Evolutionary conservation across 371 early-diverging fungal species (phyloP).

Genomic region (Encephalitozoon intestinalis): DNA sequence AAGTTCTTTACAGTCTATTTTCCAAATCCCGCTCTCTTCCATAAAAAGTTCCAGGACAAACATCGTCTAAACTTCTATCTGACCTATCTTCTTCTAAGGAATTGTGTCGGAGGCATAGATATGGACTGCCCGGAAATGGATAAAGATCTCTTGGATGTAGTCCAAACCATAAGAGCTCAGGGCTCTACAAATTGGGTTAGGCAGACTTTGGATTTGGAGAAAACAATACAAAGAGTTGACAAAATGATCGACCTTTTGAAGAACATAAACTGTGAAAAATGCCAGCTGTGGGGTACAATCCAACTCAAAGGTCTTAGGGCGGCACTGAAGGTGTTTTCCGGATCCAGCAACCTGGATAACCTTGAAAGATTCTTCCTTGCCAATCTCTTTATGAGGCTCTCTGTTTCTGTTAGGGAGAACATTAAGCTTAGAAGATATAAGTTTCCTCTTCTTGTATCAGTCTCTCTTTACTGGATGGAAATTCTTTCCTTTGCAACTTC

Average conservation of each 20-base stretch:
- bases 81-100: conserved; percentile 24
- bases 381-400: conserved; percentile 1
- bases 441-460: background rate
- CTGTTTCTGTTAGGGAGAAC: background rate
- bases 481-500: background rate
- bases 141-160: background rate
- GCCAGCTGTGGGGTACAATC: conserved; percentile 87
- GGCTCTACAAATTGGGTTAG: background rate
- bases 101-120: conserved; percentile 8
- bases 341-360: background rate
- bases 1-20: background rate
- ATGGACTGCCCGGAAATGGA: background rate
- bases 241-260: conserved; percentile 68
- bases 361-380: background rate
- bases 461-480: background rate
- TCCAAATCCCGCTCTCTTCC: conserved; percentile 22
- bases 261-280: conserved; percentile 92
- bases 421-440: background rate
- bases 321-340: conserved; percentile 73
- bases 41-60: conserved; percentile 9
- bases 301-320: conserved; percentile 68
- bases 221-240: background rate
- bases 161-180: background rate
- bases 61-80: conserved; percentile 31
- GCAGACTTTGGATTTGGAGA: background rate